A percentile compares a stretch with the other conserved stretches of the same genome.
Evolutionary conservation across 2,329 filamentous ascomycete species (phyloP).

Genomic region (Sarocladium strictum): DNA sequence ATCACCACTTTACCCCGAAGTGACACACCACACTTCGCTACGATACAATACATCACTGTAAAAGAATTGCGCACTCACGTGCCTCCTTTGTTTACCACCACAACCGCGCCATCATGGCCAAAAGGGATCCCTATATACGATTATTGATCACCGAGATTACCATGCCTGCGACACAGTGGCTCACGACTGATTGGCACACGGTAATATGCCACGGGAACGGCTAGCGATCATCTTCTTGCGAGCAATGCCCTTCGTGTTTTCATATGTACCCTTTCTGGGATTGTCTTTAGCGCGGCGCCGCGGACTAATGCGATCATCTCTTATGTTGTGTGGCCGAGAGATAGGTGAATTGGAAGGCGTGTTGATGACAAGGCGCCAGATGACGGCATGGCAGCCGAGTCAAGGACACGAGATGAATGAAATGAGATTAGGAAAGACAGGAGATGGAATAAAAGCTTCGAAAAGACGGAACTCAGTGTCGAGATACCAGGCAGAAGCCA

Average conservation of each 20-base stretch:
- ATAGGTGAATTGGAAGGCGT: neutral
- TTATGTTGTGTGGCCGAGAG: neutral
- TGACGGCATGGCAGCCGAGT: neutral
- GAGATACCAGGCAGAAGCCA: no score
- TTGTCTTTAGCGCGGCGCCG: neutral
- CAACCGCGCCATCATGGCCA: neutral
- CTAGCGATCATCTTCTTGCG: neutral
- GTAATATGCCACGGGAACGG: neutral
- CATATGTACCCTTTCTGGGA: neutral
- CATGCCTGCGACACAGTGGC: neutral
- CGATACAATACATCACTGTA: neutral
- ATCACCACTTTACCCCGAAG: neutral
- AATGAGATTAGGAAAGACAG: no score
- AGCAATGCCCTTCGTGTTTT: neutral
- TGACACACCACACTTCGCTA: neutral
- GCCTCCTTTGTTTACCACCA: neutral
- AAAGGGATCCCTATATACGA: neutral
- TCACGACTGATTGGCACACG: neutral
- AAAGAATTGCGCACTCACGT: slow-evolving; percentile 3
- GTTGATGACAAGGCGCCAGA: neutral
- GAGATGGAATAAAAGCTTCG: no score
- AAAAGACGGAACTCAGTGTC: no score
- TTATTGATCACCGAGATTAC: neutral
- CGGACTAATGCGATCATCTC: neutral
- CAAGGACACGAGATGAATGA: neutral